Evolutionary conservation across 2,329 filamentous ascomycete species (phyloP), one percentile per base, ranked within the genome.

Genomic region (Penicillium verrucosum): DNA sequence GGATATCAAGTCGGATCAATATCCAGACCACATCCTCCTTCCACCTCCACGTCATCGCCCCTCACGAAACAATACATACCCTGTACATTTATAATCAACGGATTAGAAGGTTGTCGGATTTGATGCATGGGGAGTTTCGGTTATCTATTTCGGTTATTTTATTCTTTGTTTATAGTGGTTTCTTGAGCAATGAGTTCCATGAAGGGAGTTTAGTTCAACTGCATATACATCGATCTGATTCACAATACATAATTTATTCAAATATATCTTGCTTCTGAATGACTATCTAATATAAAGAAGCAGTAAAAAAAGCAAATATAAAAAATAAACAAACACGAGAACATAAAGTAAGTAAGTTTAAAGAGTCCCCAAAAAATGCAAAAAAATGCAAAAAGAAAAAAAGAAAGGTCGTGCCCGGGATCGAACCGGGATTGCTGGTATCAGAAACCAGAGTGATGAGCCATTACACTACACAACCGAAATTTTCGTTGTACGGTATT

Each of bases 321-420:
- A 46, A 9, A 32, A 32, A n/a, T 14, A 34, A n/a, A 25, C 3
- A 10, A 34, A n/a, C 9, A 12, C 3, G 6, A 14, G 16, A 9
- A 4, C 8, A 16, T 30, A 2, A 45, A 44, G 21, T 11, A 45
- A 44, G 21, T 11, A 0, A 45, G 29, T 10, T 25, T 5, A 10
- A 10, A 11, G 5, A 27, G 8, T 30, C 29, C 29, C 1, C 6
- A 12, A 16, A 6, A 11, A 25, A 25, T 5, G 2, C 1, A 16
- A 21, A 6, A 11, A n/a, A n/a, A 8, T n/a, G 3, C 1, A 9
- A 23, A 44, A 23, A 29, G 5, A 18, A n/a, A 12, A 49, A 41
- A 25, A 21, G 11, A 10, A 38, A 57, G 55, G 44, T 57, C 55
- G 25, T 54, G 51, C 50, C 55, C 55, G 55, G 50, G 44, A 57